Evolutionary conservation across 345 rosid species (phyloP), one percentile per base, ranked within the genome.

Genomic region (Camelina neglecta): DNA sequence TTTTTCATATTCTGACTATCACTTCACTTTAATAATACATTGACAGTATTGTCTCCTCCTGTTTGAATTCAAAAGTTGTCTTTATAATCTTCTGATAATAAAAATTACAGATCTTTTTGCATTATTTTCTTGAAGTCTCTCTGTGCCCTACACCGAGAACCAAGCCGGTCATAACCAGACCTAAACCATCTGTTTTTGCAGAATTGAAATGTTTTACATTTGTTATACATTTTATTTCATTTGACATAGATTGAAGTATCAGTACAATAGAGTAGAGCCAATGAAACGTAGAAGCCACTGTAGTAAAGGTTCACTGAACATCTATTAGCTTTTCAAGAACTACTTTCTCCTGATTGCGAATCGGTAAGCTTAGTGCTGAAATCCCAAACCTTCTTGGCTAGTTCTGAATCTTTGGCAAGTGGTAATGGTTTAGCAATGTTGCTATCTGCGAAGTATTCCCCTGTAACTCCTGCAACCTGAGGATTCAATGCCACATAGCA

Each of bases 401-500:
- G 39, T 4, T 84, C 85, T 8, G 61, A 51, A 67, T 88, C 89
- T 54, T 80, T 79, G 24, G 85, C 89, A 54, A 72, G 83, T 36
- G 81, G 6, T 44, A 49, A 55, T 49, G 86, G 71, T 72, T 85
- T 80, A 9, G 67, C 86, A 65, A 79, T 64, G 81, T 86, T 87
- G 67, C 84, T 45, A 77, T 88, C 88, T 45, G 16, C n/a, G 57
- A 88, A 86, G 64, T 88, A 86, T 65, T 81, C 73, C 0, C 89
- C 90, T n/a, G 77, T 81, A 2, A 77, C 80, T 24, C 90, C 93
- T 66, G 76, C 70, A 8, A 86, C 86, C 33, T 85, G 87, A 29
- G 90, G 92, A 80, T 87, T 77, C 82, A 86, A 73, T 60, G 97
- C 88, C 54, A 82, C 87, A 67, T 86, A 89, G 77, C 93, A 91